Percentiles rank a stretch among this genome's conserved stretches.
Evolutionary conservation across 1,284 basidiomycete genomes (phyloP).

Genomic region (Ganoderma sp.): DNA sequence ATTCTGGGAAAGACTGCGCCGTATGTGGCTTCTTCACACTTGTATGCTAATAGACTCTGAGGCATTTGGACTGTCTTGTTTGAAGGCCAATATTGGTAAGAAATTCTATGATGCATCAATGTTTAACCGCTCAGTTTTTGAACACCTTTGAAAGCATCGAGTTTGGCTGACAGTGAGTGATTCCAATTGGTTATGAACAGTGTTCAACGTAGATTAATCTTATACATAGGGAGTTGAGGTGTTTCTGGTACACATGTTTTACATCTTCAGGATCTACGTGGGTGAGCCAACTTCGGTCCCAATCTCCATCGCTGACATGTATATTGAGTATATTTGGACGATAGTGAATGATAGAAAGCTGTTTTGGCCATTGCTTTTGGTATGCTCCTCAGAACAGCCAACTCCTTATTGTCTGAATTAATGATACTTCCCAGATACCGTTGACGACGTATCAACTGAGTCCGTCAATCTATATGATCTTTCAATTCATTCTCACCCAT

Average conservation of each 20-base stretch:
- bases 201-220: neutral
- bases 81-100: neutral
- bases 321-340: too few relatives aligned
- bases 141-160: neutral
- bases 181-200: too few relatives aligned
- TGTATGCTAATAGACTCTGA: too few relatives aligned
- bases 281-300: neutral
- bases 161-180: neutral
- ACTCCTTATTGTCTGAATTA: neutral
- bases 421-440: neutral
- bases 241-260: constrained; percentile 9
- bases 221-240: neutral
- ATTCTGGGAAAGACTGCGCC: too few relatives aligned
- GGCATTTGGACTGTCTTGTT: too few relatives aligned
- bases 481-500: too few relatives aligned
- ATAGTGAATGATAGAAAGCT: neutral
- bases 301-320: too few relatives aligned
- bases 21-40: too few relatives aligned
- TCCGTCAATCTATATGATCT: neutral
- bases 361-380: neutral
- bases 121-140: too few relatives aligned
- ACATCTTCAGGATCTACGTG: constrained; percentile 4
- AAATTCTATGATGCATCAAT: too few relatives aligned
- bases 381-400: neutral
- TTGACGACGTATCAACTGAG: neutral